Evolutionary conservation across 75 land plant species (phyloP).

Genomic region (Picea glauca): DNA sequence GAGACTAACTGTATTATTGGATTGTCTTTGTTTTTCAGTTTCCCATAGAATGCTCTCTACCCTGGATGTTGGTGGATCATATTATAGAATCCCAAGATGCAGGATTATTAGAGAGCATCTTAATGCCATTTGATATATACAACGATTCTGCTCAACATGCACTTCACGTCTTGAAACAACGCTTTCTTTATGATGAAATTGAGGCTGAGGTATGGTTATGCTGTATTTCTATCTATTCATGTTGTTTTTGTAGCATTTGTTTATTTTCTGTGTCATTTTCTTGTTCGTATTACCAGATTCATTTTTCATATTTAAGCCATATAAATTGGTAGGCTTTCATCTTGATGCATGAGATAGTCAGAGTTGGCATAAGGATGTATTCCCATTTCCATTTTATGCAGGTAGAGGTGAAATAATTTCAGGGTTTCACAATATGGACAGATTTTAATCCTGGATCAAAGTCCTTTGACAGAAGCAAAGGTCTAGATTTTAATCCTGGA

Average conservation of each 20-base stretch:
- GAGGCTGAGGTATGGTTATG: slow-evolving; percentile 90
- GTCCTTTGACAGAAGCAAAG: not conserved
- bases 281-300: not conserved
- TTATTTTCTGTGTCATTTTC: not conserved
- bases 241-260: not conserved
- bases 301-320: not conserved
- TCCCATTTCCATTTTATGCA: not conserved
- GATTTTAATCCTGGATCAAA: not conserved
- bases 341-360: not conserved
- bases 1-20: no score
- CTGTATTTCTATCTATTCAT: slow-evolving; percentile 7
- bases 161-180: slow-evolving; percentile 80
- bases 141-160: slow-evolving; percentile 98
- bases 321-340: not conserved
- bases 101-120: slow-evolving; percentile 86
- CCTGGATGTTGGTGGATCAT: slow-evolving; percentile 99
- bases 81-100: slow-evolving; percentile 84
- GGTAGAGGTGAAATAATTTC: not conserved
- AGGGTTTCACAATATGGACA: not conserved
- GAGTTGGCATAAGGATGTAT: not conserved
- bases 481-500: not conserved
- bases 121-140: slow-evolving; percentile 95
- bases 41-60: slow-evolving; percentile 99
- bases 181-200: slow-evolving; percentile 98
- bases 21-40: slow-evolving; percentile 50